Evolutionary conservation across 2,329 filamentous ascomycete species (phyloP).

Genomic region (Trichoderma cornu-damae): DNA sequence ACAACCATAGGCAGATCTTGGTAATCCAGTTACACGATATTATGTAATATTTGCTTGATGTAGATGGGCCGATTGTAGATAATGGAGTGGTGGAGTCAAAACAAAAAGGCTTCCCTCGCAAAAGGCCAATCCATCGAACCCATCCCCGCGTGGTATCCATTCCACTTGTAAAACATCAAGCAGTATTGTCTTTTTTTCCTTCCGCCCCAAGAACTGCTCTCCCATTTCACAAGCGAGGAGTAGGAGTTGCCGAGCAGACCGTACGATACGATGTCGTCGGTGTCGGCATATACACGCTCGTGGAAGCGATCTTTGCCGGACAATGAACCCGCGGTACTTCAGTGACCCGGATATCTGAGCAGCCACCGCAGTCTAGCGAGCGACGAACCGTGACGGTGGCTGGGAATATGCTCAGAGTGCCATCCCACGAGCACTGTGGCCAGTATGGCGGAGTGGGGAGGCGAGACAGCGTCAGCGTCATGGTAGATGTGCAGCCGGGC

Average conservation of each 20-base stretch:
- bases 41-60: too few relatives aligned
- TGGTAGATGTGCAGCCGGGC: conserved; percentile 25
- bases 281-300: conserved; percentile 21
- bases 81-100: too few relatives aligned
- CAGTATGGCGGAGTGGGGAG: conserved; percentile 29
- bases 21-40: too few relatives aligned
- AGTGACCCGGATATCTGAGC: conserved; percentile 25
- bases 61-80: too few relatives aligned
- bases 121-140: too few relatives aligned
- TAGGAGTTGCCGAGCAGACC: conserved; percentile 25
- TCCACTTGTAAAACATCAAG: background rate
- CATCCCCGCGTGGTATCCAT: background rate
- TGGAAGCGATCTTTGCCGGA: conserved; percentile 25
- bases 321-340: conserved; percentile 25
- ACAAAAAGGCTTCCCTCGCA: too few relatives aligned
- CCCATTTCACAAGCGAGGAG: background rate
- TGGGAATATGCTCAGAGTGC: conserved; percentile 27
- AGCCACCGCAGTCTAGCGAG: conserved; percentile 32
- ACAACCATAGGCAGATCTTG: too few relatives aligned
- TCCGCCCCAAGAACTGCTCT: background rate
- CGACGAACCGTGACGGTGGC: conserved; percentile 25
- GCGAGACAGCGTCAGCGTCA: conserved; percentile 25
- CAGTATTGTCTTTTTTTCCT: background rate
- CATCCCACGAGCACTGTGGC: conserved; percentile 24
- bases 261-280: conserved; percentile 28